Evolutionary conservation across 805 yeast genomes (phyloP).

Genomic region (Pichia gijzeniarum): DNA sequence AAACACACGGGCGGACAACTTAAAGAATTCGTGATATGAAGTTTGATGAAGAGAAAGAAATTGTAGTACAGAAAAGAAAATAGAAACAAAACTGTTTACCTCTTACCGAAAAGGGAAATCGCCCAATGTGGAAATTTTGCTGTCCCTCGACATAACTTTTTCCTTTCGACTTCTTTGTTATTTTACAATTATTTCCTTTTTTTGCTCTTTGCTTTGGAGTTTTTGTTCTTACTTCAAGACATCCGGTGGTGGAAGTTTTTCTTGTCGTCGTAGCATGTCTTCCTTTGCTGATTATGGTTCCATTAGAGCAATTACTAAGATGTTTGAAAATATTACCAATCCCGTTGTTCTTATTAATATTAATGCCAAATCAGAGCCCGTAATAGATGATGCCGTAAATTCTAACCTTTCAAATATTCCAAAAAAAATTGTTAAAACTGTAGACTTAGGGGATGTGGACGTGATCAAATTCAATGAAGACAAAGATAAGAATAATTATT

Average conservation of each 20-base stretch:
- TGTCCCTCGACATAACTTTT: background rate
- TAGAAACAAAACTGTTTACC: constrained; percentile 12
- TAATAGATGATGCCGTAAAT: too few species aligned
- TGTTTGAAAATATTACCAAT: constrained; percentile 1
- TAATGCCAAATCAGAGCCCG: too few species aligned
- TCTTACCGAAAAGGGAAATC: constrained; percentile 17
- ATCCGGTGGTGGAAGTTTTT: too few species aligned
- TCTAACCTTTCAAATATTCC: too few species aligned
- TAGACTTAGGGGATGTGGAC: too few species aligned
- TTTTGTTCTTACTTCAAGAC: too few species aligned
- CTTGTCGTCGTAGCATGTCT: background rate
- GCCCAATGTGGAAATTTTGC: constrained; percentile 2
- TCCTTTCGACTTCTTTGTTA: too few species aligned
- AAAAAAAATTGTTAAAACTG: too few species aligned
- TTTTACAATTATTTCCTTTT: background rate
- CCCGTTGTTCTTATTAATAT: background rate
- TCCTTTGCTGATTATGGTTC: constrained; percentile 5
- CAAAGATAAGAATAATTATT: too few species aligned
- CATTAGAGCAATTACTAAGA: constrained; percentile 2
- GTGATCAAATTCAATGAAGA: too few species aligned
- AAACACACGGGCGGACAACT: background rate
- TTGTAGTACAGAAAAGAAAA: too few species aligned
- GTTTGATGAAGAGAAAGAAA: background rate
- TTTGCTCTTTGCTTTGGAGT: too few species aligned
- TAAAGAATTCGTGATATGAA: background rate